Evolutionary conservation across 345 rosid species (phyloP), one percentile per base, ranked within the genome.

Genomic region (Rhodamnia argentea): DNA sequence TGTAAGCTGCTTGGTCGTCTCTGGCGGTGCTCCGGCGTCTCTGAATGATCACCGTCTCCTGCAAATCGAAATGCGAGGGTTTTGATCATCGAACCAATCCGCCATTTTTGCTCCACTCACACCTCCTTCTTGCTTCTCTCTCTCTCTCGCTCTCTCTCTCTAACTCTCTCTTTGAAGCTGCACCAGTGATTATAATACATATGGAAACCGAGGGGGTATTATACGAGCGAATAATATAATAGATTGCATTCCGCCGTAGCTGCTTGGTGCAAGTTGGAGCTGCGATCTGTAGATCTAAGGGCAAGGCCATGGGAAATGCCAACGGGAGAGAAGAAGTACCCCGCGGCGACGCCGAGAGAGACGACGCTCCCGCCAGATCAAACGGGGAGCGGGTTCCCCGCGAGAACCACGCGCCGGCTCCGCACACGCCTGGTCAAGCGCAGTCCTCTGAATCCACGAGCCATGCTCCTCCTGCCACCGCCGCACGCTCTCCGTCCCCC

Each of bases 241-340:
- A 70, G 81, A 37, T 70, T 37, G 47, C 81, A 37, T 37, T 70
- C 26, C 81, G 81, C 47, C 78, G 26, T 18, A 42, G 81, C 82
- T 52, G 62, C 13, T 83, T 14, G 52, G 20, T 50, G 59, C 37
- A 84, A 32, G 54, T 18, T 8, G 84, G 58, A 52, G 64, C 78
- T 22, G 85, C 52, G 50, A 51, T 55, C 70, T 57, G 53, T 47
- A 83, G 88, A 86, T 86, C 88, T 86, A 22, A 26, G 70, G 27
- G 70, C 70, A 59, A 50, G 52, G n/a, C 56, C 37, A 96, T 96
- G 99, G 98, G 99, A 29, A 96, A 96, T 91, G 95, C 93, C 16
- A 95, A 90, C 87, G 99, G 94, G 22, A 93, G 93, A 89, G 97
- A 92, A 86, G 84, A 53, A 32, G 84, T n/a, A 18, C 50, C 18